Evolutionary conservation across 2,329 filamentous ascomycete genomes (phyloP), one percentile per base, ranked within the genome.

Genomic region (Neospermospora avenae): DNA sequence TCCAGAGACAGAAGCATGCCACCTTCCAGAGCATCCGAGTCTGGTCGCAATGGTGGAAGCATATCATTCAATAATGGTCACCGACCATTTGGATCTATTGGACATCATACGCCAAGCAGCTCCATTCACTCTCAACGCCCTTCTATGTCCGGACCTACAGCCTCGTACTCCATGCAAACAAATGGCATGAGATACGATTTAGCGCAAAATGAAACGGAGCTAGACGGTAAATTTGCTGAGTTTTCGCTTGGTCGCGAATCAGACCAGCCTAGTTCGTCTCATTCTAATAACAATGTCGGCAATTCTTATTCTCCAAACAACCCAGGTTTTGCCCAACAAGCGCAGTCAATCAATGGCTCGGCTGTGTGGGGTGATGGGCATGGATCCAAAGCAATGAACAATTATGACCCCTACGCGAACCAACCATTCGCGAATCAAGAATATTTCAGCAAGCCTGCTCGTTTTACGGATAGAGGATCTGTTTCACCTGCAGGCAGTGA

Each of bases 1-100:
- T 80, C 82, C n/a, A 77, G 82, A 61, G 84, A 84, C 60, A 74
- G 76, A 44, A 84, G 78, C 70, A 74, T 83, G 49, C 82, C 84
- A 46, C 78, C 83, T 1, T 84, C 84, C 37, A 78, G 81, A 51
- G 80, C 83, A 58, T 76, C 79, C 4, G 78, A 82, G 46, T 72
- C 73, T n/a, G 79, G 74, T 10, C 58, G 70, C 28, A 69, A 67
- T 58, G 60, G 60, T 20, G 63, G 57, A 37, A 61, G 57, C 28
- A 58, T 67, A 31, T 48, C 64, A 7, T 69, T 69, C 51, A 65
- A 60, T 8, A 68, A 64, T 49, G 45, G 57, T 25, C 64, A 65
- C 41, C 54, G 46, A 18, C 51, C 58, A 39, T 71, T 65, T 70
- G 74, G 68, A 13, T 70, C 68, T 22, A 67, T 69, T 41, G 65